Percentiles rank a stretch among this genome's conserved stretches.
Evolutionary conservation across 441 rosid genomes (phyloP).

Genomic region (Croton laevigatus): DNA sequence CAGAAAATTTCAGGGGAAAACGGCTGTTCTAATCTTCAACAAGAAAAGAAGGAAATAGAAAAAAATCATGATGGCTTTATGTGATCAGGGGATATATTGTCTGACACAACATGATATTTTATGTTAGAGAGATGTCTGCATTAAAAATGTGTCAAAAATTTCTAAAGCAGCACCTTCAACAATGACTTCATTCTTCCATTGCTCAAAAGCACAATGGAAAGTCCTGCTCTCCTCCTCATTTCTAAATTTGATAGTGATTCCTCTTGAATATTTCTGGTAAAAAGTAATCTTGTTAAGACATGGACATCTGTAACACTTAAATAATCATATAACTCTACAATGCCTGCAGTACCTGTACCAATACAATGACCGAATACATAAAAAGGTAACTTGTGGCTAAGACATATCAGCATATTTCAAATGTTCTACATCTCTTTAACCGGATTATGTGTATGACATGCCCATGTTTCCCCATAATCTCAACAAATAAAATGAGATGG

Average conservation of each 20-base stretch:
- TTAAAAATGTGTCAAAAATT: conserved; percentile 26
- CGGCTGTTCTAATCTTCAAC: not conserved
- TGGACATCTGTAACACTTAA: conserved; percentile 21
- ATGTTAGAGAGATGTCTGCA: conserved; percentile 12
- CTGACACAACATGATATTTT: not conserved
- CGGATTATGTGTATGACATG: not conserved
- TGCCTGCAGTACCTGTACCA: conserved; percentile 9
- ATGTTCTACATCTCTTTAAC: not conserved
- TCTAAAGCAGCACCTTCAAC: conserved; percentile 54
- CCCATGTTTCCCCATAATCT: not conserved
- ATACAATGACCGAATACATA: not conserved
- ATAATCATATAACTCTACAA: conserved; percentile 20
- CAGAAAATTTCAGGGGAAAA: not conserved
- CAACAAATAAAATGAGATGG: not conserved
- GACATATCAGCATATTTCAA: not conserved
- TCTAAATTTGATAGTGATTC: conserved; percentile 56
- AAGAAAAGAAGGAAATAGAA: not conserved
- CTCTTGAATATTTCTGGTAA: conserved; percentile 71
- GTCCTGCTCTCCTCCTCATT: conserved; percentile 68
- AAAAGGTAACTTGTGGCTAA: not conserved
- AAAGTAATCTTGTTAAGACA: conserved; percentile 30
- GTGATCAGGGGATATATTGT: not conserved
- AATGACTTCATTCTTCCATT: conserved; percentile 60
- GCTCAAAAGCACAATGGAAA: conserved; percentile 73
- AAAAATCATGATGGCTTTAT: not conserved